phyloP scores from a whole-genome alignment of 2,329 filamentous ascomycete genomes.

The Trichoderma polysporum region DNA sequence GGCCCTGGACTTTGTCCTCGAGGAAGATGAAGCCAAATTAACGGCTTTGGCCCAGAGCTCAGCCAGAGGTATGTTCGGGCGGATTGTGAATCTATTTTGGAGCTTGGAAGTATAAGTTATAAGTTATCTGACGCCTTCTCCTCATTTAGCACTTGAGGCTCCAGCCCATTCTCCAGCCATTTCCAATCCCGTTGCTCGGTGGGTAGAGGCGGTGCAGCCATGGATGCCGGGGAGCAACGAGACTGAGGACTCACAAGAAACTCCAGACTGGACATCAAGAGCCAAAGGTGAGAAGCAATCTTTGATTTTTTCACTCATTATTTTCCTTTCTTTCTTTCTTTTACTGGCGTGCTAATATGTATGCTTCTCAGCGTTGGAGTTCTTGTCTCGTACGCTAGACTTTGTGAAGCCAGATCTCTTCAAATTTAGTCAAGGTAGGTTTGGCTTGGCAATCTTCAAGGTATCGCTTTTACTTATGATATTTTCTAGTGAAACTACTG shows the following conservation, averaged over 20 bases:
- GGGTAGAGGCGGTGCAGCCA: constrained; percentile 55
- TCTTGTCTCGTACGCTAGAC: constrained; percentile 54
- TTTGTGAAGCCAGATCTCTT: constrained; percentile 47
- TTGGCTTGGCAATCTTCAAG: not conserved
- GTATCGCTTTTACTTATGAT: not conserved
- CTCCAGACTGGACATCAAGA: constrained; percentile 52
- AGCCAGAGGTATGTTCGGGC: constrained; percentile 39
- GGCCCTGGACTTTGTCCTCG: constrained; percentile 54
- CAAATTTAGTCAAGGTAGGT: constrained; percentile 50
- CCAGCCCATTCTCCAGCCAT: constrained; percentile 40
- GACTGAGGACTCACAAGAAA: constrained; percentile 42
- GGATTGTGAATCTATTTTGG: not conserved
- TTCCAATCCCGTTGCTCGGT: constrained; percentile 50
- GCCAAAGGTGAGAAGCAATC: constrained; percentile 45
- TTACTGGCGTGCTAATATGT: not conserved
- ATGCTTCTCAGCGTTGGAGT: constrained; percentile 49
- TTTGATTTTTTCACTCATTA: too few species aligned
- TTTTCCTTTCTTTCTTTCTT: not conserved
- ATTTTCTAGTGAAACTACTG: constrained; percentile 43
- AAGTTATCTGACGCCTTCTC: not conserved
- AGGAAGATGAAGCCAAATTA: constrained; percentile 46
- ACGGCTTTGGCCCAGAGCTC: constrained; percentile 45
- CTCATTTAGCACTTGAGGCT: constrained; percentile 44
- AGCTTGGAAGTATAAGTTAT: not conserved
- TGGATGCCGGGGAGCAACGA: constrained; percentile 51